Evolutionary conservation across 1,139 yeast genomes (phyloP).

Genomic region (Chernovozyma sophiae-reginae): DNA sequence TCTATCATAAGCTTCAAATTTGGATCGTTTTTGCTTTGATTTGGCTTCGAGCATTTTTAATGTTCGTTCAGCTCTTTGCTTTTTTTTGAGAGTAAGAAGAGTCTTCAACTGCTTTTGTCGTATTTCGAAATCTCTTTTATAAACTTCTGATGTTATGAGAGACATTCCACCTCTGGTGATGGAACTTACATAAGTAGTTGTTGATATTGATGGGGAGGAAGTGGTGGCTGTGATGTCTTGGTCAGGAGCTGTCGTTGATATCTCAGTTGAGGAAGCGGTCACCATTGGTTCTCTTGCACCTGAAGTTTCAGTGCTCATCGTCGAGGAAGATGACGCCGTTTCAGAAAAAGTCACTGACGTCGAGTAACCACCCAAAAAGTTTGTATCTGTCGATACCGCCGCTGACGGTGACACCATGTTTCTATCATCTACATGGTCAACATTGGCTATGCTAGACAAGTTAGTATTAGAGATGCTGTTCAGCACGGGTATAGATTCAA

Average conservation of each 20-base stretch:
- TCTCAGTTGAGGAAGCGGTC: neutral
- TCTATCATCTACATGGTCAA: no score
- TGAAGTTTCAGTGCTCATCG: no score
- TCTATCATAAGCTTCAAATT: constrained; percentile 37
- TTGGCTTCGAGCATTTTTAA: constrained; percentile 12
- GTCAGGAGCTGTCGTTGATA: no score
- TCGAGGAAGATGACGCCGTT: no score
- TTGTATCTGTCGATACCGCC: no score
- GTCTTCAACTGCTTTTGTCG: constrained; percentile 13
- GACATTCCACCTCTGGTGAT: constrained; percentile 32
- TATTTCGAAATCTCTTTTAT: constrained; percentile 24
- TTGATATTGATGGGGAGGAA: constrained; percentile 1
- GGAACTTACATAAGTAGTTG: constrained; percentile 5
- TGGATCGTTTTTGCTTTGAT: constrained; percentile 21
- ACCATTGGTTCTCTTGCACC: neutral
- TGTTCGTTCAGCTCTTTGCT: constrained; percentile 13
- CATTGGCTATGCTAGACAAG: neutral
- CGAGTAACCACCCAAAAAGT: no score
- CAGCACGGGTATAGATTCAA: constrained; percentile 13
- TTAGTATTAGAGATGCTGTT: no score
- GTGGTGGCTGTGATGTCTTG: no score
- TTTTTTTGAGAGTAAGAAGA: constrained; percentile 15
- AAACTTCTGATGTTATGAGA: constrained; percentile 30
- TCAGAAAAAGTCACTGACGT: no score
- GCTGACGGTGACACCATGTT: no score